Base-by-base conservation (phyloP, 1,284 basidiomycete genomes). In the Xerocomus amazonicus region DNA sequence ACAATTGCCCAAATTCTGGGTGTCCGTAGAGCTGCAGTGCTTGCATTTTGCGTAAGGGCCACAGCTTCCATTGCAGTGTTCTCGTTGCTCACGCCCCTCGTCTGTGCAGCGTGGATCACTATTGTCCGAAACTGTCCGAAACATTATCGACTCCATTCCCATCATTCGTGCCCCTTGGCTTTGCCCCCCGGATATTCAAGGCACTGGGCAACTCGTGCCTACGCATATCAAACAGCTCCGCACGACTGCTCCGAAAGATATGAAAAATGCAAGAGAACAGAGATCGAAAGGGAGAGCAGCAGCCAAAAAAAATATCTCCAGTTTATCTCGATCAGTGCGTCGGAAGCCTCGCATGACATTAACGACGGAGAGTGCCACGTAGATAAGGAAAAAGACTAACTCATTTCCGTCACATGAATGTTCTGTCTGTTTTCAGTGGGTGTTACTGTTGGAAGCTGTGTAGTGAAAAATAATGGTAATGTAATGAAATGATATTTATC, bases 161-260 rank as follows among this genome's bases (percentile, higher is more conserved):
- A 62, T 72, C 27, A 60, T 84, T 12, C 71, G 73, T 19, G 84
- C 85, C 3, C 70, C 80, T n/a, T 92, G 87, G 87, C 73, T 87
- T 10, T 62, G 61, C 17, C 55, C 57, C 29, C 38, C 56, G 9
- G 48, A 43, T 10, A 29, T 40, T 16, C 43, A 36, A n/a, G 36
- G n/a, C 45, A 55, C 43, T 45, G 54, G 39, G 53, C 56, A 63
- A 26, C 68, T 83, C n/a, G 72, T 88, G 35, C 83, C 87, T 5
- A 88, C 92, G 0, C 86, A 90, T 59, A 77, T 94, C 62, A 96
- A 95, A 64, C 91, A 92, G 53, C 68, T 94, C n/a, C 79, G 78
- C 19, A 95, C 92, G 0, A 84, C 83, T 19, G 79, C 81, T 2
- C 92, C 92, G 0, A 83, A 79, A 57, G 88, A 95, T 61, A 84